Evolutionary conservation across 225 moss, liverwort and hornwort genomes (phyloP).

Genomic region (Takakia lepidozioides): DNA sequence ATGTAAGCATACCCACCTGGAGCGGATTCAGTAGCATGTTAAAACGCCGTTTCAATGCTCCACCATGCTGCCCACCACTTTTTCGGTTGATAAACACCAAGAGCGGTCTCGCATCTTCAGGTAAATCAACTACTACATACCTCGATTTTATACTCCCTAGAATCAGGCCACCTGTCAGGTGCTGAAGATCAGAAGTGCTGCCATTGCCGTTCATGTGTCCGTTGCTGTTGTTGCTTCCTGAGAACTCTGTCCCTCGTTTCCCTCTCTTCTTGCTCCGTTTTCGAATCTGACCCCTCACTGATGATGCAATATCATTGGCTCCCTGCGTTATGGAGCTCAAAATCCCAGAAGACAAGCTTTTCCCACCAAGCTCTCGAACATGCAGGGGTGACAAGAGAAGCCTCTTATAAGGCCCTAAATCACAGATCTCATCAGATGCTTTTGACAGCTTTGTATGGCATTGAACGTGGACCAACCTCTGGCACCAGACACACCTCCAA

Average conservation of each 20-base stretch:
- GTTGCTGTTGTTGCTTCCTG: conserved; percentile 1
- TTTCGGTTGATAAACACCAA: conserved; percentile 48
- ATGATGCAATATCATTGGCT: conserved; percentile 34
- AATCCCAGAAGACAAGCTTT: conserved; percentile 10
- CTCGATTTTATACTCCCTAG: conserved; percentile 26
- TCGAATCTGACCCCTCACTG: conserved; percentile 19
- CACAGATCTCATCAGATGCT: conserved; percentile 26
- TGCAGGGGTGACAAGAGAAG: conserved; percentile 32
- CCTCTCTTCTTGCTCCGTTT: conserved; percentile 24
- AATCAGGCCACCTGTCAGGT: conserved; percentile 3
- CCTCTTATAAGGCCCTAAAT: conserved; percentile 31
- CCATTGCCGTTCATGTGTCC: conserved; percentile 5
- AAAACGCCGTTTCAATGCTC: conserved; percentile 33
- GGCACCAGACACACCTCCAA: conserved; percentile 58
- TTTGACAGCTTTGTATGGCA: conserved; percentile 31
- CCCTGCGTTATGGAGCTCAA: conserved; percentile 28
- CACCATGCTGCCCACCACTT: conserved; percentile 44
- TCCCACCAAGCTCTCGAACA: conserved; percentile 27
- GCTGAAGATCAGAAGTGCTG: neutral
- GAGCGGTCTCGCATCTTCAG: conserved; percentile 39
- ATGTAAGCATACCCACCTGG: too few species aligned
- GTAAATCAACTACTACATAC: conserved; percentile 19
- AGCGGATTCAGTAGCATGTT: conserved; percentile 54
- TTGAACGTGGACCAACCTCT: conserved; percentile 44
- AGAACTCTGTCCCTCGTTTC: too few species aligned